Base-by-base conservation (phyloP, 768 basidiomycete species). In the Cystofilobasidium macerans region DNA sequence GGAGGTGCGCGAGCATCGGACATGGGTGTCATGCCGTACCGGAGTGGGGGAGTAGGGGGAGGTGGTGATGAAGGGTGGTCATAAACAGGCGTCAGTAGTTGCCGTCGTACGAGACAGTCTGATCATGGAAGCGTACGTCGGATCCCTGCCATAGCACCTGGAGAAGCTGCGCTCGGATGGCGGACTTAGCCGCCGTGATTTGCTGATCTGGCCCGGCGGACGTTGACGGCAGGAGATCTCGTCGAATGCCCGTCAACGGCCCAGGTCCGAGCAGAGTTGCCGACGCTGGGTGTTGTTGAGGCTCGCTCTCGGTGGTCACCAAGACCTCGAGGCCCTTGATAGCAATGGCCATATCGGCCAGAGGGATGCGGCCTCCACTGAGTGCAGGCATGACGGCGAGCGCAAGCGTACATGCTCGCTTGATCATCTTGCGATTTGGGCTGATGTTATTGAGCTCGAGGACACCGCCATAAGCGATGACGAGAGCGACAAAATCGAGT, bases 391-490 rank as follows among this genome's bases (percentile, higher is more conserved):
- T 81, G 75, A 38, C 77, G 70, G 79, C 70, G 1, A 74, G 65
- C 6, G 83, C 69, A 1, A 84, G 72, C 70, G 83, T 83, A 69
- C 82, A 82, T 0, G 87, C 84, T 0, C 78, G 77, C 69, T 86
- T 84, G 3, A 90, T 71, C n/a, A 85, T 81, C 5, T 82, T 80
- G 56, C 81, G 76, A 69, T 85, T 86, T 1, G 81, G 75, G 30
- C 80, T 77, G 2, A 79, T 82, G 20, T 87, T 88, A 64, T 88
- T 90, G 60, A 84, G 70, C 11, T 80, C 72, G 9, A 91, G 53
- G 6, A 83, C 70, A 3, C 82, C 81, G 73, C 91, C 86, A 71
- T 88, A 93, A 40, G 79, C 78, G 2, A 95, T 75, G 3, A 85
- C 82, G 1, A 79, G 77, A 11, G 89, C 78, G 7, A 84, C 82